phyloP scores from a whole-genome alignment of 2,329 filamentous ascomycete species.

The Mycosphaerella sp. region DNA sequence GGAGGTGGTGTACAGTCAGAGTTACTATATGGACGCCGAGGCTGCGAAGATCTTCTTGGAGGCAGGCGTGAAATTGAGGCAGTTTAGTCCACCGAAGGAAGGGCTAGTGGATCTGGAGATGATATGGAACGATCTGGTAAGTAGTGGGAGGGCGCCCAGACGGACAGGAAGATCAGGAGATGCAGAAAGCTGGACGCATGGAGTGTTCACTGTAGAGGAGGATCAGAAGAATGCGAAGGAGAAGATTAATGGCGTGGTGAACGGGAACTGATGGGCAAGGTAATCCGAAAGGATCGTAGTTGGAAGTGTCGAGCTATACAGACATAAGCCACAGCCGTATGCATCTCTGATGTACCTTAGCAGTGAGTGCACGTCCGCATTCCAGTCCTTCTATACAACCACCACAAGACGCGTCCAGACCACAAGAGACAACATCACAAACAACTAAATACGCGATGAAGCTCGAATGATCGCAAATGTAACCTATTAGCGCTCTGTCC shows the following conservation, averaged over 20 bases:
- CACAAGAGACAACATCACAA: too few relatives aligned
- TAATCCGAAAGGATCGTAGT: too few relatives aligned
- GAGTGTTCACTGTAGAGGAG: slow-evolving; percentile 8
- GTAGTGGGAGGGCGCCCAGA: slow-evolving; percentile 9
- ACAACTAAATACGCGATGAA: too few relatives aligned
- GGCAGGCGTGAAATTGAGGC: slow-evolving; percentile 76
- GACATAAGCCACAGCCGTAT: too few relatives aligned
- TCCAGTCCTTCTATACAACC: too few relatives aligned
- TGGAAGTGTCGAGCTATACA: too few relatives aligned
- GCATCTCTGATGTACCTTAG: too few relatives aligned
- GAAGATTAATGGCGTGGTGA: background rate
- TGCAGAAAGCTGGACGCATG: slow-evolving; percentile 14
- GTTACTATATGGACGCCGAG: slow-evolving; percentile 88
- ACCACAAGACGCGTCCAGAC: too few relatives aligned
- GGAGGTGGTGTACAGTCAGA: slow-evolving; percentile 90
- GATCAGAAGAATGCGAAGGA: background rate
- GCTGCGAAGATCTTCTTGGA: slow-evolving; percentile 71
- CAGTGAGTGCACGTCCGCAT: too few relatives aligned
- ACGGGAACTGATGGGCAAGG: background rate
- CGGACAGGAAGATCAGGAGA: slow-evolving; percentile 1
- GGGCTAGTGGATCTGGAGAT: slow-evolving; percentile 21
- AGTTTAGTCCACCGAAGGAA: slow-evolving; percentile 63
- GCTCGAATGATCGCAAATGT: too few relatives aligned
- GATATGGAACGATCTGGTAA: slow-evolving; percentile 12
- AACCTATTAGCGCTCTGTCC: too few relatives aligned